Evolutionary conservation across 208 protist species (phyloP).

Genomic region (Leishmania amazonensis): DNA sequence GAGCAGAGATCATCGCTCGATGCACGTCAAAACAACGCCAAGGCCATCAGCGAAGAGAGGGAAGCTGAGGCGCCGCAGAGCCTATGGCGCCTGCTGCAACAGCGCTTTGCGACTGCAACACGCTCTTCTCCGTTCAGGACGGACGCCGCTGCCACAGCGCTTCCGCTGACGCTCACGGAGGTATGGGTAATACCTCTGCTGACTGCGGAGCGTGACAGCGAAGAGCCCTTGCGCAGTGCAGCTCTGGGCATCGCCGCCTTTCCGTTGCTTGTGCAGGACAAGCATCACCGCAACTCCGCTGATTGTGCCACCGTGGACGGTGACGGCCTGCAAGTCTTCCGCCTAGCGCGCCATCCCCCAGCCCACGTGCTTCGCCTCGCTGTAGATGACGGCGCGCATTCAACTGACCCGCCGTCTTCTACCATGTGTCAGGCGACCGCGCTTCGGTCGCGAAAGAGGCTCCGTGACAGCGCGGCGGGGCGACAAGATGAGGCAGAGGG

Average conservation of each 20-base stretch:
- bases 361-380: slow-evolving; percentile 1
- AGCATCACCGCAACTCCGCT: not conserved
- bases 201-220: not conserved
- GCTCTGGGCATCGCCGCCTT: not conserved
- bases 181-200: slow-evolving; percentile 33
- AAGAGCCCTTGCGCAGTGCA: not conserved
- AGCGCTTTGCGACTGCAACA: slow-evolving; percentile 14
- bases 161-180: slow-evolving; percentile 4
- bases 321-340: not conserved
- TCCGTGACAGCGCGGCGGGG: not conserved
- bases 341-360: slow-evolving; percentile 6
- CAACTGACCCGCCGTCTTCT: too few species aligned
- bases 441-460: slow-evolving; percentile 3
- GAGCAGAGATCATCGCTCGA: not conserved
- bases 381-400: not conserved
- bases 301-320: not conserved
- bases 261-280: not conserved
- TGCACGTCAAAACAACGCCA: not conserved
- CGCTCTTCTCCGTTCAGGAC: slow-evolving; percentile 1
- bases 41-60: not conserved
- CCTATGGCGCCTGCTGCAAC: slow-evolving; percentile 9
- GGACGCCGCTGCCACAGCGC: not conserved
- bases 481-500: not conserved
- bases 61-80: not conserved
- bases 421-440: not conserved